phyloP scores from a whole-genome alignment of 768 basidiomycete genomes.

The Tricholoma terreum region DNA sequence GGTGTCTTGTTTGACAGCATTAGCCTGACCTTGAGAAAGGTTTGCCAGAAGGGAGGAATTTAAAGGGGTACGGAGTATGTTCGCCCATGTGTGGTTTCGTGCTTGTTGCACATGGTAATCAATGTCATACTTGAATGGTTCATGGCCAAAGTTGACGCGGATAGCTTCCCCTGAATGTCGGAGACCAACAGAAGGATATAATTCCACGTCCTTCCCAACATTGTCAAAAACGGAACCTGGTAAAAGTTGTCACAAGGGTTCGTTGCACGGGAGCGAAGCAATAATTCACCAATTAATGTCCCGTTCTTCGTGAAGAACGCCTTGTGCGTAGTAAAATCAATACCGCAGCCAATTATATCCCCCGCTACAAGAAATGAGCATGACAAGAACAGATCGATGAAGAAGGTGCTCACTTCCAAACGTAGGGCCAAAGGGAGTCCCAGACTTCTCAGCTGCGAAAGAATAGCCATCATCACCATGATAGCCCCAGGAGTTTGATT shows the following conservation, averaged over 20 bases:
- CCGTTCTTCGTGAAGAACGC: conserved; percentile 94
- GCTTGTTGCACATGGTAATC: conserved; percentile 78
- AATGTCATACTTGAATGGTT: conserved; percentile 87
- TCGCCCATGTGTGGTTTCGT: conserved; percentile 62
- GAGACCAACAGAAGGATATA: conserved; percentile 89
- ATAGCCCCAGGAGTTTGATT: conserved; percentile 85
- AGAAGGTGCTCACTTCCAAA: conserved; percentile 65
- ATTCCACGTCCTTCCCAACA: conserved; percentile 57
- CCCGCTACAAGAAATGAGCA: conserved; percentile 49
- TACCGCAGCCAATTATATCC: conserved; percentile 88
- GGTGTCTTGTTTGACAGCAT: conserved; percentile 14
- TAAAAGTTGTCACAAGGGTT: conserved; percentile 7
- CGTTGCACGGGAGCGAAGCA: background rate
- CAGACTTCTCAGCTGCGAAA: conserved; percentile 71
- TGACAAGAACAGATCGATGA: conserved; percentile 1
- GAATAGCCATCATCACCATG: conserved; percentile 86
- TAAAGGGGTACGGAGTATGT: conserved; percentile 58
- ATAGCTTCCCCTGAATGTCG: conserved; percentile 76
- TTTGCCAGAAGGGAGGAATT: conserved; percentile 34
- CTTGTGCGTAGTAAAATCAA: conserved; percentile 79
- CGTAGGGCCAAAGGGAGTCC: conserved; percentile 69
- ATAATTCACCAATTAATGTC: conserved; percentile 51
- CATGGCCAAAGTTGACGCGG: conserved; percentile 85
- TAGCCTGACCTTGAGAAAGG: conserved; percentile 18
- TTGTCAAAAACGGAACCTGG: conserved; percentile 70